Evolutionary conservation across 108 stramenopile genomes (phyloP), one percentile per base, ranked within the genome.

Genomic region (Skeletonema menzelii): DNA sequence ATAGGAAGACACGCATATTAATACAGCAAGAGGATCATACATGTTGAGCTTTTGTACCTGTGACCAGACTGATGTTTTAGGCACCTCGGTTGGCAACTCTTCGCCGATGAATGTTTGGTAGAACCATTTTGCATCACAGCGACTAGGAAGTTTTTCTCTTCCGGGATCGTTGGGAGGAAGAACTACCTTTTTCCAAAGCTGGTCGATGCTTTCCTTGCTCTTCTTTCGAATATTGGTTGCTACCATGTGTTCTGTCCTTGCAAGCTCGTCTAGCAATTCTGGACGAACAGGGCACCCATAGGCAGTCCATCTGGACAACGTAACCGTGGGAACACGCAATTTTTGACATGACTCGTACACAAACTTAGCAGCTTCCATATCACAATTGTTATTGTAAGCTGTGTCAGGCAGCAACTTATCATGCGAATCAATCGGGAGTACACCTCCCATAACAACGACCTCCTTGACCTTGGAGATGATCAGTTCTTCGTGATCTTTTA

Each of bases 351-450:
- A 61, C 44, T 63, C 55, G 61, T 82, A 82, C 34, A 82, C 75
- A 72, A 75, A 76, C 32, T 65, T 30, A 27, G 80, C 80, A 30
- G 80, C 67, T 42, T 49, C 35, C n/a, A 77, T 65, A 57, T 82
- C 80, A 34, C 76, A 77, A 63, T 72, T 72, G 58, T 82, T 82
- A 71, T 82, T 82, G 59, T 82, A 77, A 5, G 76, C 75, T 30
- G 80, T 72, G 71, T 82, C 80, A 2, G 76, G 76, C 27, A 63
- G 40, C 53, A 78, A 66, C 31, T 12, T 61, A 14, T 78, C 69
- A 5, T 58, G 70, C 10, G 59, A 66, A 27, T 78, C 70, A 22
- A 63, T 38, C 7, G 70, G 71, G 34, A 67, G 56, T 26, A 82
- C 64, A 30, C 79, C 79, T 17, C 76, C 80, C 80, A 77, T 77